Evolutionary conservation across 2,329 filamentous ascomycete genomes (phyloP).

Genomic region (Fusarium liriodendri): DNA sequence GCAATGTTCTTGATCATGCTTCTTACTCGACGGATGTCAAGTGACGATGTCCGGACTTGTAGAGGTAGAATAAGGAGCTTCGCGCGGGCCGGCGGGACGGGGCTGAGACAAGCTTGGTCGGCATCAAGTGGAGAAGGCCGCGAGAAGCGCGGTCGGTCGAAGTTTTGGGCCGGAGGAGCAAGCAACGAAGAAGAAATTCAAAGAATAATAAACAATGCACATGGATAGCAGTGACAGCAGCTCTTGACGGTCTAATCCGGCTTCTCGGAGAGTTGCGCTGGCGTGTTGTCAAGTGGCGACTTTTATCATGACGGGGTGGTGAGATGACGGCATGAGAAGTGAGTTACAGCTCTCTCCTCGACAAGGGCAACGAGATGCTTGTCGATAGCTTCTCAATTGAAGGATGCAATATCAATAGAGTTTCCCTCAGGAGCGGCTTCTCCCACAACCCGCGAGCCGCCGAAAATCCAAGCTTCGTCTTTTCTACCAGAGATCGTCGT

Average conservation of each 20-base stretch:
- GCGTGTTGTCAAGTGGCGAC: slow-evolving; percentile 4
- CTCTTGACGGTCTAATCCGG: neutral
- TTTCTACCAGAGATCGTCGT: slow-evolving; percentile 15
- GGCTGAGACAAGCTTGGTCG: slow-evolving; percentile 36
- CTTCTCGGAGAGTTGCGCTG: slow-evolving; percentile 11
- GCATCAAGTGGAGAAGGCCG: slow-evolving; percentile 31
- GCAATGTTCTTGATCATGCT: neutral
- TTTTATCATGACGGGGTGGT: neutral
- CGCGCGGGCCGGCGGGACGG: neutral
- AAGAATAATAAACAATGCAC: slow-evolving; percentile 9
- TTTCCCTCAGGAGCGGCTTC: neutral
- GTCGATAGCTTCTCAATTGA: slow-evolving; percentile 1
- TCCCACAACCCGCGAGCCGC: neutral
- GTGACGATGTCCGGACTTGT: slow-evolving; percentile 10
- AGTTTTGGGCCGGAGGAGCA: slow-evolving; percentile 12
- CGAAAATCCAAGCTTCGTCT: neutral
- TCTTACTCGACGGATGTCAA: neutral
- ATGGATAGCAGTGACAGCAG: neutral
- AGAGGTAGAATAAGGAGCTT: slow-evolving; percentile 26
- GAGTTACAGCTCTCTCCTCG: neutral
- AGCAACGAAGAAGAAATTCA: neutral
- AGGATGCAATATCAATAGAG: neutral
- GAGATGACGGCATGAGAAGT: neutral
- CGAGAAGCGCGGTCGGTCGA: slow-evolving; percentile 16
- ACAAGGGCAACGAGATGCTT: neutral